phyloP scores from a whole-genome alignment of 306 rosid species.

The Parietaria judaica region DNA sequence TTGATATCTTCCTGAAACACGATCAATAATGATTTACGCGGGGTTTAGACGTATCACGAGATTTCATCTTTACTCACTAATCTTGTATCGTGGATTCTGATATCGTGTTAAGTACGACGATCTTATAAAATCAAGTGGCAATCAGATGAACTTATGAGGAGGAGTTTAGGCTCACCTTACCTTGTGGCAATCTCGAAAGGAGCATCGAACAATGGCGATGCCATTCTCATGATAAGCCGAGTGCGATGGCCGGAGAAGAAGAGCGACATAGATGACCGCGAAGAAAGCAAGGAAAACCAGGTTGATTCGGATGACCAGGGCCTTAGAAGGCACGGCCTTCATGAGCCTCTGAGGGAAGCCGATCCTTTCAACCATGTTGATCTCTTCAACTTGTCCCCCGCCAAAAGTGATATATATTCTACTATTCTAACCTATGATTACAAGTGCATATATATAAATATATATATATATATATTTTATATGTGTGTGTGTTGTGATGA shows the following conservation, averaged over 20 bases:
- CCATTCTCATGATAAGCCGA: slow-evolving; percentile 60
- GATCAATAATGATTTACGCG: background rate
- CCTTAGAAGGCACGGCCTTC: slow-evolving; percentile 60
- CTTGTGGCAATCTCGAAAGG: slow-evolving; percentile 75
- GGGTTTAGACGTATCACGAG: too few relatives aligned
- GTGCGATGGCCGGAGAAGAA: slow-evolving; percentile 75
- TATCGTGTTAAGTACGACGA: too few relatives aligned
- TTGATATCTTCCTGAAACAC: slow-evolving; percentile 33
- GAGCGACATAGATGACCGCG: slow-evolving; percentile 43
- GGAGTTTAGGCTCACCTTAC: slow-evolving; percentile 75
- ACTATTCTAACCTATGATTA: background rate
- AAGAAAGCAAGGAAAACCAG: slow-evolving; percentile 55
- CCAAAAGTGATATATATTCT: background rate
- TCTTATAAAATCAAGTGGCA: background rate
- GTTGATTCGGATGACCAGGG: slow-evolving; percentile 62
- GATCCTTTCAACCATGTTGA: slow-evolving; percentile 31
- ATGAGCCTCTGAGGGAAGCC: slow-evolving; percentile 38
- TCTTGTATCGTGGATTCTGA: too few relatives aligned
- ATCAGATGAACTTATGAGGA: background rate
- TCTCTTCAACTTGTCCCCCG: background rate
- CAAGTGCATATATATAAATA: background rate
- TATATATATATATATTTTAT: slow-evolving; percentile 12
- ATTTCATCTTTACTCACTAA: too few relatives aligned
- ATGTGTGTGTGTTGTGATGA: too few relatives aligned
- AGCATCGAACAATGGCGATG: slow-evolving; percentile 62